A percentile compares a stretch with the other conserved stretches of the same genome.
Evolutionary conservation across 2,329 filamentous ascomycete genomes (phyloP).

Genomic region (Ceratocystis papillata): DNA sequence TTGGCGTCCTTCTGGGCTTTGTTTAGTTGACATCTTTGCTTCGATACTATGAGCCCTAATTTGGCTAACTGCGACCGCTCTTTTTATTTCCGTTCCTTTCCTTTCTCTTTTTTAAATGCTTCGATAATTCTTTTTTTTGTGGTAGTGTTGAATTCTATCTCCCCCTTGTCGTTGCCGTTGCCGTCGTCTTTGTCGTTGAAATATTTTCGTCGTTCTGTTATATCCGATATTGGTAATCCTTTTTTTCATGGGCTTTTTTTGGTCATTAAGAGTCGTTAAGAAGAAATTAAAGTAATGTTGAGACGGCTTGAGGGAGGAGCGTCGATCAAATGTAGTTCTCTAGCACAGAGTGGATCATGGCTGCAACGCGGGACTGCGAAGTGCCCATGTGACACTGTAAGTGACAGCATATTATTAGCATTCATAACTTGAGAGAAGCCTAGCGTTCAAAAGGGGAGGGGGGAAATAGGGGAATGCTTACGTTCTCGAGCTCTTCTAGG

Average conservation of each 20-base stretch:
- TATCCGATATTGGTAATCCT: constrained; percentile 8
- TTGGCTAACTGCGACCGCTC: too few relatives aligned
- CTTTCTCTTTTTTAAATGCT: too few relatives aligned
- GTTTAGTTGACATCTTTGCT: too few relatives aligned
- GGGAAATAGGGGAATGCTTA: constrained; percentile 14
- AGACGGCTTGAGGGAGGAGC: not conserved
- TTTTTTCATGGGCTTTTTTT: constrained; percentile 6
- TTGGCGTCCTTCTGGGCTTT: too few relatives aligned
- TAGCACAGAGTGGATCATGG: constrained; percentile 23
- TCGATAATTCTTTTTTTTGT: too few relatives aligned
- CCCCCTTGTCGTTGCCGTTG: not conserved
- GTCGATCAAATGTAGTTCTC: constrained; percentile 20
- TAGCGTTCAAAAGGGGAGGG: not conserved
- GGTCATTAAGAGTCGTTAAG: constrained; percentile 2
- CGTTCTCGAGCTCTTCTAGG: constrained; percentile 23
- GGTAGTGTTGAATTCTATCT: too few relatives aligned
- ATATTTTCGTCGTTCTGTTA: constrained; percentile 18
- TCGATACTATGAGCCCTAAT: too few relatives aligned
- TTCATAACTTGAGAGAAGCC: too few relatives aligned
- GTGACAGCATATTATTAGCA: constrained; percentile 1
- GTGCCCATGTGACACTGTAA: constrained; percentile 20
- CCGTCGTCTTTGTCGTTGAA: constrained; percentile 3
- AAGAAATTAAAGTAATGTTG: not conserved
- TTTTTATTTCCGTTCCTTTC: too few relatives aligned
- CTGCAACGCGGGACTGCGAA: constrained; percentile 19